Evolutionary conservation across 2,329 filamentous ascomycete genomes (phyloP).

Genomic region (Colletotrichum magnum): DNA sequence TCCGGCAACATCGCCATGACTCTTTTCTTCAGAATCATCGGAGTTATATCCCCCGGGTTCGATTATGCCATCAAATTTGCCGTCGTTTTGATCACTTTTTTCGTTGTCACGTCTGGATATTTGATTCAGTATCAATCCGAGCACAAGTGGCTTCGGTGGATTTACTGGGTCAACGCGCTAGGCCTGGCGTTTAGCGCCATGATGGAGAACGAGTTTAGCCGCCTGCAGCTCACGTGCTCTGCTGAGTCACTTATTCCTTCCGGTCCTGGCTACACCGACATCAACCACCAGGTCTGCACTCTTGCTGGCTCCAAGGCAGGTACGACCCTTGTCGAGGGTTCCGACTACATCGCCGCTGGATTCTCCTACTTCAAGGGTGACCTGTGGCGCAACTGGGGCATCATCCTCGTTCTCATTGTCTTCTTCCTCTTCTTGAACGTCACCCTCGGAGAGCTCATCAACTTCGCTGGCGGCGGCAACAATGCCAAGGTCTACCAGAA

Average conservation of each 20-base stretch:
- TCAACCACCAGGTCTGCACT: conserved; percentile 85
- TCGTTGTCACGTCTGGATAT: conserved; percentile 86
- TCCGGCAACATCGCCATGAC: conserved; percentile 81
- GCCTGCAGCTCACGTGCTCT: conserved; percentile 78
- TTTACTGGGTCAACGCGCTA: conserved; percentile 82
- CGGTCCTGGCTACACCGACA: conserved; percentile 78
- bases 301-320: conserved; percentile 80
- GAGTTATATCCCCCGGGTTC: too few species aligned
- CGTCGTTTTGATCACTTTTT: conserved; percentile 84
- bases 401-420: conserved; percentile 81
- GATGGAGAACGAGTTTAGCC: conserved; percentile 89
- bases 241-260: conserved; percentile 78
- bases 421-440: conserved; percentile 84
- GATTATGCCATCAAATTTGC: conserved; percentile 84
- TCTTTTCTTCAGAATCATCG: conserved; percentile 80
- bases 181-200: conserved; percentile 82
- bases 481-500: conserved; percentile 83
- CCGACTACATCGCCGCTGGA: conserved; percentile 76
- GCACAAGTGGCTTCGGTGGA: conserved; percentile 84
- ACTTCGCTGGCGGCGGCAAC: conserved; percentile 85
- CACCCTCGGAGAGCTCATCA: conserved; percentile 82
- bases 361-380: conserved; percentile 78
- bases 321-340: conserved; percentile 73
- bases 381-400: conserved; percentile 88
- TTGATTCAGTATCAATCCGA: conserved; percentile 84